Evolutionary conservation across 805 yeast genomes (phyloP), one percentile per base, ranked within the genome.

Genomic region (Candida tallmaniae): DNA sequence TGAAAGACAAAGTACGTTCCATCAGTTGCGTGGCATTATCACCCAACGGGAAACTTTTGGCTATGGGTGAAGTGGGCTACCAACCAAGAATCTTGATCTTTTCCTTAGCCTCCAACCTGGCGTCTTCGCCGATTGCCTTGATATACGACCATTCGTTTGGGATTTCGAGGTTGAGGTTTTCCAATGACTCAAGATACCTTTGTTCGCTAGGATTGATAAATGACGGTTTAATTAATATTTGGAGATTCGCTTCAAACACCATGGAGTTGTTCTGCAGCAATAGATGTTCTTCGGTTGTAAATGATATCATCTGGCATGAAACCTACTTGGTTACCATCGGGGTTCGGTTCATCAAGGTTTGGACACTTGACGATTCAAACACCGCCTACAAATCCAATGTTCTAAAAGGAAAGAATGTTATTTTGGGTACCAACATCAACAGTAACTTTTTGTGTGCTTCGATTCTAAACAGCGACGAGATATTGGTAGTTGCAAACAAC

Each of bases 21-120:
- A 70, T 78, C 23, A 68, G 68, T 29, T 75, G 83, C 39, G 50
- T 80, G n/a, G 73, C 78, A 2, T 56, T 80, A 4, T 70, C 85
- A 0, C 76, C 82, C 0, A 73, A 75, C 48, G 66, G 62, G 24
- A 63, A 55, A 29, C 44, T 75, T 4, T 51, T 83, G 17, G 87
- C 87, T 0, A 74, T 80, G 11, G 90, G 90, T 2, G 90, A 83
- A 48, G 53, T 69, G 0, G 89, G 89, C 0, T 78, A 78, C 41
- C 76, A 70, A 42, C 90, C 90, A 1, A 60, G 88, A 13, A 66
- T 83, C 2, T 54, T 80, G 14, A 45, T 81, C 10, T 81, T 70
- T 47, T 77, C 84, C 2, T 54, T 78, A 11, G 78, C 80, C 0
- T 62, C 69, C 11, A 68, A 68, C 40, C 64, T 76, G 30, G 47